Base-by-base conservation (phyloP, 805 yeast genomes). In the Kuraishia ogatae region DNA sequence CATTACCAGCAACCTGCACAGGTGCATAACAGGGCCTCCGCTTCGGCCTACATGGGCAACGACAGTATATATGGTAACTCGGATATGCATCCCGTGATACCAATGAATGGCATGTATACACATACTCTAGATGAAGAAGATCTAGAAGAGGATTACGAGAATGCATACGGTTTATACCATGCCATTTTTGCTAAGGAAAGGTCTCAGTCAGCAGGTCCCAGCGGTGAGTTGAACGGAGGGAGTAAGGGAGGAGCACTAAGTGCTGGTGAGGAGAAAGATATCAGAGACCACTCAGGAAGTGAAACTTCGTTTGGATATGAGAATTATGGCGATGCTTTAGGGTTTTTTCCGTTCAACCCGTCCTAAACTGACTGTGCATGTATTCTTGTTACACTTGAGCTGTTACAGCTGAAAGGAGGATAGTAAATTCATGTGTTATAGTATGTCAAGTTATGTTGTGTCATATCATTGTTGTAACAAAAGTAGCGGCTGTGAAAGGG, bases 111-210 rank as follows among this genome's bases (percentile, higher is more conserved):
- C 6, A 28, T 50, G 23, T 29, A 50, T 6, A 35, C 24, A 22
- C 19, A 17, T 15, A 63, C 61, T 11, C 70, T 66, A 17, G 70
- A 65, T 15, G 71, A 67, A 35, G 72, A 68, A 20, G 69, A 67
- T 11, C 61, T 60, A 53, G 66, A 63, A 29, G 63, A 58, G 21
- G 24, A 22, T 46, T 64, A 66, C 54, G 72, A 68, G 1, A 64
- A 67, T 48, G 68, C 67, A 26, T 69, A 66, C 55, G 73, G 73
- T n/a, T 59, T 68, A 59, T 69, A 62, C 54, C 68, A 69, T 54
- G 66, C 62, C 52, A 66, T 68, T 17, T 54, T 67, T 39, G 58
- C 67, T 2, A 64, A 61, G 50, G 61, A 60, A 23, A 54, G 28
- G 26, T 23, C 52, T 5, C 43, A 35, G 43, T 35, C 43, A 17